Base-by-base conservation (phyloP, 306 rosid genomes). In the Vigna nakashimae region DNA sequence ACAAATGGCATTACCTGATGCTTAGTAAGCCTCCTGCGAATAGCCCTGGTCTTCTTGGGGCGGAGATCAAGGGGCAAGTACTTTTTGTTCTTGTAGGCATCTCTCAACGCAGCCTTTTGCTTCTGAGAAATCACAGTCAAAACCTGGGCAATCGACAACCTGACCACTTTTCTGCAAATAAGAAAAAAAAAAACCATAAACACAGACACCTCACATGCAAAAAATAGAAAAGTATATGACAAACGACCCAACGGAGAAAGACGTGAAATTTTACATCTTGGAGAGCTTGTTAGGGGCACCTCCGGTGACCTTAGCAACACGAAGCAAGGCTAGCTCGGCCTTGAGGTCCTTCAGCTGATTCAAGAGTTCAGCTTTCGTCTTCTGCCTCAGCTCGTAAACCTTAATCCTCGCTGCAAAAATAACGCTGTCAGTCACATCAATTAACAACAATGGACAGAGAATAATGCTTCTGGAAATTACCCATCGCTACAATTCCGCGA, bases 281-380 rank as follows among this genome's bases (percentile, higher is more conserved):
- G 99, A 92, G 69, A 92, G 99, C 91, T 92, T 95, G 91, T 95
- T 95, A 79, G 99, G 91, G 5, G 98, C 98, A 48, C 98, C 99
- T 0, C 98, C 98, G 10, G 99, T 95, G 88, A 92, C 99, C 91
- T 95, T 95, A 22, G 99, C 96, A 1, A 95, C 99, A 18, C 98
- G 99, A 63, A 95, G 99, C 73, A 91, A 86, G 4, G 98, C 87
- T 62, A 95, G 96, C 82, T 92, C 99, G 0, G 99, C 98, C 86
- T 92, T 95, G 78, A 95, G 98, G 69, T 95, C 99, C 89, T 92
- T 95, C 14, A 92, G 91, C 90, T 95, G 99, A 69, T 3, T 73
- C 90, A 88, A 70, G 15, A 95, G 84, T 10, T 95, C 99, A 1
- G 67, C 77, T 87, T 91, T 92, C 2, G 86, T 6, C 76, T 95